Evolutionary conservation across 345 rosid species (phyloP).

Genomic region (Salix arbutifolia): DNA sequence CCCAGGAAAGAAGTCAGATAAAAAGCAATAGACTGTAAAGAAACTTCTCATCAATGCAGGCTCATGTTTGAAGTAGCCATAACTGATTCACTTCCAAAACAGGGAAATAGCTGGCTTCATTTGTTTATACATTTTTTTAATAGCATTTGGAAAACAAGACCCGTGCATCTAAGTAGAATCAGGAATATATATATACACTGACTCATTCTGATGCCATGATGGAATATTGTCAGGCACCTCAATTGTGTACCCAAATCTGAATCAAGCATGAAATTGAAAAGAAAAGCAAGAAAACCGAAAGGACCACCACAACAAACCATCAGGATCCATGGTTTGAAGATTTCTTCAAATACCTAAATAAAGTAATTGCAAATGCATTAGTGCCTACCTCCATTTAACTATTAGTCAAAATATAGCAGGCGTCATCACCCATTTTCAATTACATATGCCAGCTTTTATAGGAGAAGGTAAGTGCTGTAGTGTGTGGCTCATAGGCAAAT

Average conservation of each 20-base stretch:
- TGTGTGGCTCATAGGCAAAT: no score
- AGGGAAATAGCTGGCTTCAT: neutral
- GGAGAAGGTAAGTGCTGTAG: neutral
- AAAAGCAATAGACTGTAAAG: neutral
- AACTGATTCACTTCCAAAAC: neutral
- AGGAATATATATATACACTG: neutral
- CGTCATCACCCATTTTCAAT: neutral
- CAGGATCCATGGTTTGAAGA: neutral
- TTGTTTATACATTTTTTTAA: neutral
- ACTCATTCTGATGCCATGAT: neutral
- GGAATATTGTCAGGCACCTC: neutral
- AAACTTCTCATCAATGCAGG: neutral
- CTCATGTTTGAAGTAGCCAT: neutral
- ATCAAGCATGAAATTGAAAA: neutral
- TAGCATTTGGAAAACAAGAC: neutral
- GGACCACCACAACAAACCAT: neutral
- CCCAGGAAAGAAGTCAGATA: neutral
- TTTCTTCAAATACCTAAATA: neutral
- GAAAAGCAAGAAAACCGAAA: neutral
- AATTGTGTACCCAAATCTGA: neutral
- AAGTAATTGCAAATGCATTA: neutral
- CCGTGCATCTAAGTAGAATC: neutral
- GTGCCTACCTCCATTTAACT: conserved; percentile 5
- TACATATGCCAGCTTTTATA: neutral
- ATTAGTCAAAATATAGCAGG: neutral